Evolutionary conservation across 148 eudicot species (phyloP), one percentile per base, ranked within the genome.

Genomic region (Amaranthus palmeri): DNA sequence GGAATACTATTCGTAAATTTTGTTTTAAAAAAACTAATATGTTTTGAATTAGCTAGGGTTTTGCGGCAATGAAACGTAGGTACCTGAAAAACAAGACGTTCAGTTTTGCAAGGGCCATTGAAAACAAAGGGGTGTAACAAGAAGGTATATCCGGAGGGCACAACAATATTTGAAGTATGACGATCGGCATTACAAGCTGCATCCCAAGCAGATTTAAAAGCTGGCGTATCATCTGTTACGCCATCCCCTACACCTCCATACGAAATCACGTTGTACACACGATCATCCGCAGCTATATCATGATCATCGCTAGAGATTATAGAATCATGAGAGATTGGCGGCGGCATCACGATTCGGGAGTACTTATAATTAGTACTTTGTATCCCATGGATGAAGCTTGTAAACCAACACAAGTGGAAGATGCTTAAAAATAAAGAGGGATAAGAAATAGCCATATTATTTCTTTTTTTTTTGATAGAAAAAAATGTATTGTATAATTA

Each of bases 191-290:
- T 81, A 63, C 98, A 93, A 74, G 92, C 96, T 25, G 86, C 82
- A 64, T 90, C 98, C 96, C 96, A 90, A 18, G 96, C 89, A 79
- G 77, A 82, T 78, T 90, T 93, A 57, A 93, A 82, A 2, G 93
- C 90, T 8, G 14, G 50, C 12, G 98, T 88, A 70, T 93, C 98
- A 54, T 93, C 97, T 0, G 81, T 79, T 17, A 80, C 50, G 8
- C 98, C 98, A 67, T 93, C 91, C 3, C 98, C 98, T 50, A 84
- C 65, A 36, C 95, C 97, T 41, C 98, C 98, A 74, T 76, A 93
- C 36, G 92, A 82, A 7, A 82, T 71, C 15, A 91, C 95, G 73
- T 81, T 81, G 42, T 85, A 81, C 5, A 78, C 72, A 3, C 40
- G 13, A 11, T 0, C 50, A 5, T 11, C 36, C 36, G 36, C 36